These are phyloP conservation scores for Ophiocordyceps camponoti-saundersi DNA, from an alignment of 2,329 filamentous ascomycete genomes.

Conservation along the genomic window DNA sequence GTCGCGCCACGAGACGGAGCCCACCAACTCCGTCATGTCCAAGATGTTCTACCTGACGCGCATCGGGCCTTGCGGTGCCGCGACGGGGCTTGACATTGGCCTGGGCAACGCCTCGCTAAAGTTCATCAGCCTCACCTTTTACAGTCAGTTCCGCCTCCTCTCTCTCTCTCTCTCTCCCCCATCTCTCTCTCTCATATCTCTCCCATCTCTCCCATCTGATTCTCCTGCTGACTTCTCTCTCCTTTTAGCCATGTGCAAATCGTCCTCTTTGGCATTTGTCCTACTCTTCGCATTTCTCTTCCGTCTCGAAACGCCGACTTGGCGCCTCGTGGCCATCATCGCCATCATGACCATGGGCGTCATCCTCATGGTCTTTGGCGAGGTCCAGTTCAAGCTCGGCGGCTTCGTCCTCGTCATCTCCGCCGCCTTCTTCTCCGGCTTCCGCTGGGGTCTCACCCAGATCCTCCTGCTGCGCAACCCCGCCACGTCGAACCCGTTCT, in stretches of 20 bases:
- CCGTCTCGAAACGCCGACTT: constrained; percentile 72
- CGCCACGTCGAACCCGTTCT: constrained; percentile 90
- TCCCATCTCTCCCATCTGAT: not conserved
- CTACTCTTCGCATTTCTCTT: constrained; percentile 91
- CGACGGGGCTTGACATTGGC: constrained; percentile 90
- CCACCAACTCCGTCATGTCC: constrained; percentile 54
- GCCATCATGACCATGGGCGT: constrained; percentile 83
- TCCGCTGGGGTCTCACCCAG: constrained; percentile 96
- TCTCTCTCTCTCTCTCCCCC: not conserved
- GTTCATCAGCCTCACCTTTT: constrained; percentile 93
- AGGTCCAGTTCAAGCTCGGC: constrained; percentile 71
- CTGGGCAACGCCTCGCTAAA: constrained; percentile 90
- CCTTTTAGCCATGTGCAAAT: constrained; percentile 85
- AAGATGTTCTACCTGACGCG: constrained; percentile 82
- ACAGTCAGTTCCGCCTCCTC: constrained; percentile 39
- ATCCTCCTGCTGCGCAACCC: constrained; percentile 88
- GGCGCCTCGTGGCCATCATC: constrained; percentile 75
- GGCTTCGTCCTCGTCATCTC: constrained; percentile 89
- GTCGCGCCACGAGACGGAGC: constrained; percentile 34
- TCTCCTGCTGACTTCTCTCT: constrained; percentile 6
- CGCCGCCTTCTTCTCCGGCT: constrained; percentile 87
- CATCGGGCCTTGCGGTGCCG: constrained; percentile 78
- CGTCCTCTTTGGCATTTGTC: constrained; percentile 86
- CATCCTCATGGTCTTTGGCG: constrained; percentile 95
- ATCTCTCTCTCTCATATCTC: not conserved